Percentiles rank a stretch among this genome's conserved stretches.
These are phyloP conservation scores for Capsella bursapastoris DNA, from an alignment of 345 rosid species.

Conservation along the genomic window DNA sequence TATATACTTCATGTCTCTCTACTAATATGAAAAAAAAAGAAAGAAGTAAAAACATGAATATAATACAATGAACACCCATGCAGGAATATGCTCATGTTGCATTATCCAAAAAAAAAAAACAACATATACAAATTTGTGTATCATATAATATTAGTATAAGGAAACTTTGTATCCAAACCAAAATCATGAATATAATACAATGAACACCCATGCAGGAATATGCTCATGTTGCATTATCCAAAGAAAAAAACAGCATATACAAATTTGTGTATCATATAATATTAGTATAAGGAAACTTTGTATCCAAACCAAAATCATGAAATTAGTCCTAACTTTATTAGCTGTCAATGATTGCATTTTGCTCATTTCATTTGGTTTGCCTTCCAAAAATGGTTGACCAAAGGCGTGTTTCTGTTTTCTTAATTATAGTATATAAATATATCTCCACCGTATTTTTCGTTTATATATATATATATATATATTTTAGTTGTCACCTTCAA, in stretches of 20 bases:
- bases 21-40: too few relatives aligned
- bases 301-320: slow-evolving; percentile 6
- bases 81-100: not conserved
- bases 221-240: not conserved
- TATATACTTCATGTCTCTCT: too few relatives aligned
- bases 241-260: not conserved
- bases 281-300: not conserved
- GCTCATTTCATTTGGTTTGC: not conserved
- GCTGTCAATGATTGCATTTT: slow-evolving; percentile 18
- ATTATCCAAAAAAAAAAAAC: slow-evolving; percentile 3
- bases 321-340: not conserved
- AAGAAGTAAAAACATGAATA: not conserved
- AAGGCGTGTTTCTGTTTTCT: not conserved
- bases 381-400: slow-evolving; percentile 11
- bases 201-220: not conserved
- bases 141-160: not conserved
- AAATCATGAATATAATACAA: not conserved
- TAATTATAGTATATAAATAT: not conserved
- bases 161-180: slow-evolving; percentile 5
- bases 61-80: not conserved
- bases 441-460: slow-evolving; percentile 5
- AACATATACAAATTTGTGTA: not conserved
- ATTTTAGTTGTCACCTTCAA: not conserved
- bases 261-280: not conserved
- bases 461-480: too few relatives aligned